These are phyloP conservation scores for Aspergillus bertholletiae DNA, from an alignment of 495 filamentous ascomycete genomes.

Conservation along the genomic window DNA sequence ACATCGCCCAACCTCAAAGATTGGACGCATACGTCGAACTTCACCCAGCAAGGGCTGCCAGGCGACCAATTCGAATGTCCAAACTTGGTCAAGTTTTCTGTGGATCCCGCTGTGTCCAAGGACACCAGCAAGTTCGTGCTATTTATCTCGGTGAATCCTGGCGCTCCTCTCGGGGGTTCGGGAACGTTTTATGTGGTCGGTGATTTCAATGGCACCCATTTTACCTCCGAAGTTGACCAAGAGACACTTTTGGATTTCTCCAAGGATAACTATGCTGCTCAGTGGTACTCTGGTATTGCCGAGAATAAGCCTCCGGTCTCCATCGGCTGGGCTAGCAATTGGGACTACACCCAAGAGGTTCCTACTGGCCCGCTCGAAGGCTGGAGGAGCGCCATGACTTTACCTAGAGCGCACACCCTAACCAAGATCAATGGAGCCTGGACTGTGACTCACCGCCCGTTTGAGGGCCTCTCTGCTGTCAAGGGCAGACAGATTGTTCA, in stretches of 20 bases:
- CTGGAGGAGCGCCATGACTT: constrained; percentile 43
- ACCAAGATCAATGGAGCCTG: constrained; percentile 38
- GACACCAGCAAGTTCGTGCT: constrained; percentile 36
- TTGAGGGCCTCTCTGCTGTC: constrained; percentile 18
- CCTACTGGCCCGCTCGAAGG: constrained; percentile 46
- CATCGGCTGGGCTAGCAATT: constrained; percentile 53
- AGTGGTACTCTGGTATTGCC: constrained; percentile 46
- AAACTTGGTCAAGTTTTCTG: constrained; percentile 33
- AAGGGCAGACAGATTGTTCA: constrained; percentile 26
- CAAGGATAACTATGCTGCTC: constrained; percentile 53
- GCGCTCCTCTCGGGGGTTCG: constrained; percentile 46
- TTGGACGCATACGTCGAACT: constrained; percentile 52
- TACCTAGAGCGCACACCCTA: constrained; percentile 38
- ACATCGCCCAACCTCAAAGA: constrained; percentile 45
- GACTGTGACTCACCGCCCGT: constrained; percentile 36
- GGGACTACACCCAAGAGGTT: constrained; percentile 48
- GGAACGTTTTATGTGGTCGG: constrained; percentile 41
- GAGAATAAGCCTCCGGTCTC: constrained; percentile 34
- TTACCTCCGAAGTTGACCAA: constrained; percentile 3
- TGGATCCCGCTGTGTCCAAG: constrained; percentile 13
- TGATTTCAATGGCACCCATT: constrained; percentile 42
- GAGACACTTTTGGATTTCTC: constrained; percentile 35
- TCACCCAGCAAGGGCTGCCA: constrained; percentile 35
- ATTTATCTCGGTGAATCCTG: constrained; percentile 50
- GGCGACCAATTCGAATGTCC: constrained; percentile 53